Conservation (phyloP, 306 rosid genomes). For the Notholithocarpus densiflorus region DNA sequence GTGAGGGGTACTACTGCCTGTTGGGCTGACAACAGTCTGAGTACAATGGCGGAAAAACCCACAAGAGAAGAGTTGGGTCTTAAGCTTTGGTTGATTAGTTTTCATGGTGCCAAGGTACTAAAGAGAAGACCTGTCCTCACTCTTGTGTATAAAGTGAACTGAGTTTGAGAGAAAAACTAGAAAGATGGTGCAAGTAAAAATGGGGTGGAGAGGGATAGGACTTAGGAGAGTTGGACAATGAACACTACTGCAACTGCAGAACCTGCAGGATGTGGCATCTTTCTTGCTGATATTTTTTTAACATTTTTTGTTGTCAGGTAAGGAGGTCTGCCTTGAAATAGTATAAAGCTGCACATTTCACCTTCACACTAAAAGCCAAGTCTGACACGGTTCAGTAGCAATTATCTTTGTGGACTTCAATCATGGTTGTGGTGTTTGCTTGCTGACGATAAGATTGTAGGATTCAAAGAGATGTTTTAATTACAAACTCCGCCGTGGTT, state of each 20-base stretch:
- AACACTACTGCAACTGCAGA: no score
- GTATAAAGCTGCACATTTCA: no score
- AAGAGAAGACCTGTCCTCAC: not conserved
- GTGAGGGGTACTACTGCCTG: conserved; percentile 33
- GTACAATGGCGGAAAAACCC: conserved; percentile 92
- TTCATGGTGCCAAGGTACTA: conserved; percentile 41
- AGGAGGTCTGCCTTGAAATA: no score
- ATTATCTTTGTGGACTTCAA: not conserved
- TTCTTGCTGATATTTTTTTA: no score
- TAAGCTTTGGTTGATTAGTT: conserved; percentile 79
- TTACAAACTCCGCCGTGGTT: no score
- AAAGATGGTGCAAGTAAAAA: not conserved
- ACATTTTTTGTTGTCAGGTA: no score
- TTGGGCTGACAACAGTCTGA: conserved; percentile 80
- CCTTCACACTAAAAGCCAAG: no score
- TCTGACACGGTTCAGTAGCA: no score
- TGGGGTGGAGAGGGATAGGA: not conserved
- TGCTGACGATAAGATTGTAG: not conserved
- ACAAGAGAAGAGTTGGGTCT: conserved; percentile 89
- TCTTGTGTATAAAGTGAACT: no score
- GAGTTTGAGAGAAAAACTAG: no score
- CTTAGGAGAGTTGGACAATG: not conserved
- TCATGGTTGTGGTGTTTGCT: not conserved
- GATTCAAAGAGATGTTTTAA: no score
- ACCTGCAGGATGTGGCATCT: no score